These are phyloP conservation scores for Thielaviopsis populi DNA, from an alignment of 2,329 filamentous ascomycete species.

Conservation along the genomic window DNA sequence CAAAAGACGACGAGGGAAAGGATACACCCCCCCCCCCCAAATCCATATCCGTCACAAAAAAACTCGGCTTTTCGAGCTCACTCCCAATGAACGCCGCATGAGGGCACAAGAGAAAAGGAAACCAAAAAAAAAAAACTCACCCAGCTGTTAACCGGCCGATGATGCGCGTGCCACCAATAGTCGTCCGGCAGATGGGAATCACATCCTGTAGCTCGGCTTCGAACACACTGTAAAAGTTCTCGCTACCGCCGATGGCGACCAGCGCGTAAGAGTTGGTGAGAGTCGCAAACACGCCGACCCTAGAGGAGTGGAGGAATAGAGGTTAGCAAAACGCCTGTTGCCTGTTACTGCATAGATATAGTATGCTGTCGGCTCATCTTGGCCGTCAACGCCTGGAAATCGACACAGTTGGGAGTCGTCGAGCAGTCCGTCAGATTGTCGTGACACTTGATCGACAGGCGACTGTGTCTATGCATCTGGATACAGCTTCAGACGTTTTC, in stretches of 20 bases:
- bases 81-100: no score
- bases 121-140: constrained; percentile 40
- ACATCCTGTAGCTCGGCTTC: constrained; percentile 95
- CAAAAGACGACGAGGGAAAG: background rate
- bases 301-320: constrained; percentile 26
- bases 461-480: no score
- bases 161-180: constrained; percentile 91
- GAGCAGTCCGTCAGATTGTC: no score
- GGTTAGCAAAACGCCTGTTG: constrained; percentile 14
- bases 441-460: no score
- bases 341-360: background rate
- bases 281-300: constrained; percentile 90
- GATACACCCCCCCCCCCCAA: no score
- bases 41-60: background rate
- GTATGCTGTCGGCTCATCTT: background rate
- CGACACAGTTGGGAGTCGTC: no score
- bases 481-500: no score
- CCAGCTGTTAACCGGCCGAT: constrained; percentile 89
- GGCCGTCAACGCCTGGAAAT: background rate
- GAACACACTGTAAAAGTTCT: constrained; percentile 99
- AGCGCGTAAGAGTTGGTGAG: constrained; percentile 96
- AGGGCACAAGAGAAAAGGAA: no score
- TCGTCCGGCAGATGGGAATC: constrained; percentile 91
- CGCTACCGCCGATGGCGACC: constrained; percentile 83
- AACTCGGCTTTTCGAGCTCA: no score